A percentile compares a stretch with the other conserved stretches of the same genome.
phyloP scores from a whole-genome alignment of 257 asterid species.

The Fraxinus cuspidata region DNA sequence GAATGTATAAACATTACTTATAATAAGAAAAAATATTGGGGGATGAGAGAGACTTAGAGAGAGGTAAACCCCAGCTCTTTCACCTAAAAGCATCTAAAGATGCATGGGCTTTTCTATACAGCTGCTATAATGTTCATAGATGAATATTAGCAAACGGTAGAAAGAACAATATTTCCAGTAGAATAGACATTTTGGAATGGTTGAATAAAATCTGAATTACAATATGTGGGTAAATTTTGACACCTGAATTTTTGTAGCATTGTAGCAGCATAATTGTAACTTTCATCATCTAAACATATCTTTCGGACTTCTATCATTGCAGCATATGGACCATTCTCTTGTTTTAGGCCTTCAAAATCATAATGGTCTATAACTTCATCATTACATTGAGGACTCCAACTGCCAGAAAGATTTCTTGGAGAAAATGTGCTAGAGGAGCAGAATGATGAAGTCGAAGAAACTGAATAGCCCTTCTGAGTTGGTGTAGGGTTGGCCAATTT shows the following conservation, averaged over 20 bases:
- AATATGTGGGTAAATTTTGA: constrained; percentile 1
- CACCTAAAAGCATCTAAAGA: too few species aligned
- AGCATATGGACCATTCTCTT: constrained; percentile 48
- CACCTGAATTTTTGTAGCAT: constrained; percentile 90
- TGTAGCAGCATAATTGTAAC: constrained; percentile 62
- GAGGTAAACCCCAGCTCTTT: background rate
- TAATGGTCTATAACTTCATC: constrained; percentile 46
- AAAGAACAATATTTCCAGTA: too few species aligned
- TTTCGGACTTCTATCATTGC: constrained; percentile 56
- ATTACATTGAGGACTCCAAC: constrained; percentile 73
- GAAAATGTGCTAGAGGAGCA: constrained; percentile 82
- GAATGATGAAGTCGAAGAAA: constrained; percentile 71
- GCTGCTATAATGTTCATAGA: too few species aligned
- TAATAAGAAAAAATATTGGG: background rate
- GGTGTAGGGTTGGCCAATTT: constrained; percentile 55
- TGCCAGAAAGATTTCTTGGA: constrained; percentile 73
- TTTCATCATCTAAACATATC: constrained; percentile 66
- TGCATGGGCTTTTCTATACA: too few species aligned
- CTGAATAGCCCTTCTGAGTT: constrained; percentile 52
- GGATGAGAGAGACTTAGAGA: background rate
- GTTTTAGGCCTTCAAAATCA: constrained; percentile 45
- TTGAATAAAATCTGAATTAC: background rate
- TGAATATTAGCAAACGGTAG: too few species aligned
- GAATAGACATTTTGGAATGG: too few species aligned
- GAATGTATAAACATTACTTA: background rate